Evolutionary conservation across 768 basidiomycete species (phyloP).

Genomic region (Psilocybe cubensis): DNA sequence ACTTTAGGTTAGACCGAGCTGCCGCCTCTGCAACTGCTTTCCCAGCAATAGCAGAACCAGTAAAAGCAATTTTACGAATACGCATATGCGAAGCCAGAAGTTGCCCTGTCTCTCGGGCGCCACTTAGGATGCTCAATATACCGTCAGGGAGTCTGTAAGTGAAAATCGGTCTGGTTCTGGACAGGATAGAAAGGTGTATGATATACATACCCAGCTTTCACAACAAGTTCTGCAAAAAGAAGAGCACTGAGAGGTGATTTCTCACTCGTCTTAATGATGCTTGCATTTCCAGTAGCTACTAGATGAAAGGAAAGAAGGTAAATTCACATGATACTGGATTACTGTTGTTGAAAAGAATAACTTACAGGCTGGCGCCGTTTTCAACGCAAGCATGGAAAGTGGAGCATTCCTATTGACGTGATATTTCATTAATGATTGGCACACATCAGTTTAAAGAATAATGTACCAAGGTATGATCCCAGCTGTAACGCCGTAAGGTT

Average conservation of each 20-base stretch:
- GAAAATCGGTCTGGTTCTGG: background rate
- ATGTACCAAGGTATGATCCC: conserved; percentile 8
- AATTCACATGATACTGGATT: background rate
- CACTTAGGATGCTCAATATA: background rate
- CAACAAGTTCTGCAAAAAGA: conserved; percentile 47
- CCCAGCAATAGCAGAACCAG: conserved; percentile 72
- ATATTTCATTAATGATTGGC: background rate
- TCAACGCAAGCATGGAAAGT: conserved; percentile 5
- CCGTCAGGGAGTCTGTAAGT: background rate
- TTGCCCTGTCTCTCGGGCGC: conserved; percentile 49
- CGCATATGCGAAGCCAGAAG: conserved; percentile 66
- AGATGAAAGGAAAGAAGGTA: background rate
- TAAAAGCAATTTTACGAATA: conserved; percentile 77
- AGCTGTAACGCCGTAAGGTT: conserved; percentile 3
- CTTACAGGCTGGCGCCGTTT: conserved; percentile 3
- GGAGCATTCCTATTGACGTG: background rate
- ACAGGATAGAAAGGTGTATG: conserved; percentile 26
- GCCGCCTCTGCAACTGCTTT: conserved; percentile 71
- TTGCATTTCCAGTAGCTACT: conserved; percentile 9
- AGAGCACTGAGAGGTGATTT: conserved; percentile 70
- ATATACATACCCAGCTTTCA: conserved; percentile 63
- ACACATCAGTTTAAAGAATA: background rate
- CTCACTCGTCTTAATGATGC: too few relatives aligned
- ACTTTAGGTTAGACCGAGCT: conserved; percentile 72
- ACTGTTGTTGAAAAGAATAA: background rate